phyloP scores from a whole-genome alignment of 202 grass and related monocot species.

The Brachypodium distachyon region DNA sequence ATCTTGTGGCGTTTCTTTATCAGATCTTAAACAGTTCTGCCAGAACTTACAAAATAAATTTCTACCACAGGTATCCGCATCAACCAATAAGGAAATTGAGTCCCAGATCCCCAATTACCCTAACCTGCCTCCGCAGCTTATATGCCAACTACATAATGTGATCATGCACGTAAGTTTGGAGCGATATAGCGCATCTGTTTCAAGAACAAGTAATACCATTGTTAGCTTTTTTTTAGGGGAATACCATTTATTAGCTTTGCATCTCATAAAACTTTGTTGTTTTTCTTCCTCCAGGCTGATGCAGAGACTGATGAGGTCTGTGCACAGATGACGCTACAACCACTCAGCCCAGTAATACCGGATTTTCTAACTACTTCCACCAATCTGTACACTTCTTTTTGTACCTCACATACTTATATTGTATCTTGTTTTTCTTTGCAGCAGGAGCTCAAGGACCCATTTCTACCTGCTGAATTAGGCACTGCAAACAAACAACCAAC shows the following conservation, averaged over 20 bases:
- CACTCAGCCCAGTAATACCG: conserved; percentile 66
- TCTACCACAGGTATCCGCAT: conserved; percentile 63
- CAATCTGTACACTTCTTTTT: background rate
- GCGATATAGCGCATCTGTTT: background rate
- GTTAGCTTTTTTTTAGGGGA: no score
- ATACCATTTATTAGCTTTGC: background rate
- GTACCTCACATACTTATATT: background rate
- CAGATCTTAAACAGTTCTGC: background rate
- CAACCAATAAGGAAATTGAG: conserved; percentile 97
- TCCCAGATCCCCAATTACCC: conserved; percentile 89
- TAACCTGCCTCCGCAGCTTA: conserved; percentile 78
- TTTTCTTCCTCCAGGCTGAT: conserved; percentile 63
- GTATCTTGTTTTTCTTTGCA: conserved; percentile 14
- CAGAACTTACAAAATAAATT: background rate
- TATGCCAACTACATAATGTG: conserved; percentile 96
- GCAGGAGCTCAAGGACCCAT: conserved; percentile 91
- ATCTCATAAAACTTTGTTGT: conserved; percentile 16
- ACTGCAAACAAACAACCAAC: conserved; percentile 76
- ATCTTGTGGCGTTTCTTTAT: background rate
- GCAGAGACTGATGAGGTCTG: conserved; percentile 96
- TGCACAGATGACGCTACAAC: conserved; percentile 88
- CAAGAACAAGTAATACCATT: background rate
- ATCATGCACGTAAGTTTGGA: conserved; percentile 86
- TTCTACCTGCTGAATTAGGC: conserved; percentile 73
- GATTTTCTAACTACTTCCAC: background rate